Evolutionary conservation across 2,329 filamentous ascomycete species (phyloP), one percentile per base, ranked within the genome.

Genomic region (Colletotrichum nymphaeae): DNA sequence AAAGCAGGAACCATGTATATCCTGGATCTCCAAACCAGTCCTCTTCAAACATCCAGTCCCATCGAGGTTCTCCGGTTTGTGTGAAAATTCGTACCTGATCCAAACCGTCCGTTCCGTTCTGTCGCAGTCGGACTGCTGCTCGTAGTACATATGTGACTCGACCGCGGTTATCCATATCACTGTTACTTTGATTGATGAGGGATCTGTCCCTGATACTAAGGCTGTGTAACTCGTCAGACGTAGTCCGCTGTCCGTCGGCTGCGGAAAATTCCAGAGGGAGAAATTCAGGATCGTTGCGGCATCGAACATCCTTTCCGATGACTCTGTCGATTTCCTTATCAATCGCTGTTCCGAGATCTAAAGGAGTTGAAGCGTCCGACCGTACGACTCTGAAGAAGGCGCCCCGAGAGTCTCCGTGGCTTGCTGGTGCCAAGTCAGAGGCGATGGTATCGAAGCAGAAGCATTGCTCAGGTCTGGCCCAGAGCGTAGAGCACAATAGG

Each of bases 31-130:
- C 16, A 46, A 46, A 30, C 30, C 30, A 9, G 30, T 30, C 30
- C 3, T 28, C 26, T 28, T 5, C 26, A 4, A 28, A 3, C 3
- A 28, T 4, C 26, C 26, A 28, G 4, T 28, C 26, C 8, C 30
- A 30, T 8, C 7, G 30, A 30, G 7, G 8, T 2, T n/a, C 42
- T 46, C 16, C 42, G 16, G 16, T 1, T 19, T 46, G 6, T 2
- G 14, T 19, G 7, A 46, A 46, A 46, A n/a, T 0, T n/a, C 7
- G 16, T 1, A 46, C 19, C 6, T 8, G 16, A 2, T 46, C 42
- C 6, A 5, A n/a, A 8, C 14, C 16, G 2, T 3, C 42, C 42
- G 1, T 1, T n/a, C 2, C 16, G 1, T n/a, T n/a, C 6, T 8
- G 5, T n/a, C 2, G 5, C 6, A 46, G 5, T 19, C 16, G 42